Conservation (phyloP, 805 yeast genomes). For the Wickerhamiella occidentalis region DNA sequence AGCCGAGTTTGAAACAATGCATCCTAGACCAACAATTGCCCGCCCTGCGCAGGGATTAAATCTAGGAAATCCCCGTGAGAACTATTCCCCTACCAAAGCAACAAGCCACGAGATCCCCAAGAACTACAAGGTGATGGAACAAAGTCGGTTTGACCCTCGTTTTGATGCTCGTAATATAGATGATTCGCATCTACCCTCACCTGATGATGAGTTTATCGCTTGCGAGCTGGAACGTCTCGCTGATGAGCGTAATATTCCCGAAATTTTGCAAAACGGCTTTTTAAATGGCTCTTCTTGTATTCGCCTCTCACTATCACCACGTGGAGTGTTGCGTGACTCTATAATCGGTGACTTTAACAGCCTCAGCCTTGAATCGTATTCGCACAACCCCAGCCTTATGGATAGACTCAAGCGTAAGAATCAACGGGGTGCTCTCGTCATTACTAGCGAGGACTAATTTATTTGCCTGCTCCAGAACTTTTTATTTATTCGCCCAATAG, state of each 20-base stretch:
- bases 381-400: conserved; percentile 8
- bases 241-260: conserved; percentile 11
- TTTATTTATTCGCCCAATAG: too few relatives aligned
- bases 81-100: conserved; percentile 4
- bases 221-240: conserved; percentile 12
- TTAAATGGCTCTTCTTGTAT: conserved; percentile 9
- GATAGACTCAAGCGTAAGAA: conserved; percentile 6
- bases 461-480: too few relatives aligned
- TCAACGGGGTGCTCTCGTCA: conserved; percentile 8
- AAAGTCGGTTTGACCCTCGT: neutral
- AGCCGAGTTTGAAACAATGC: neutral
- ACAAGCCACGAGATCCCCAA: neutral
- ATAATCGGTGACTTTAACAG: conserved; percentile 1
- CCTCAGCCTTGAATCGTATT: conserved; percentile 2
- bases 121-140: neutral
- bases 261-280: conserved; percentile 10
- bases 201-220: conserved; percentile 3
- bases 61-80: conserved; percentile 8
- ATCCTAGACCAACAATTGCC: conserved; percentile 10
- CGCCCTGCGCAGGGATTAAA: conserved; percentile 9
- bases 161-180: neutral
- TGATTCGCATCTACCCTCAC: conserved; percentile 1
- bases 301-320: conserved; percentile 8
- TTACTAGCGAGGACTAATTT: conserved; percentile 7
- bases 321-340: conserved; percentile 8